Evolutionary conservation across 2,329 filamentous ascomycete genomes (phyloP), one percentile per base, ranked within the genome.

Genomic region (Arthrobotrys pseudoclavata): DNA sequence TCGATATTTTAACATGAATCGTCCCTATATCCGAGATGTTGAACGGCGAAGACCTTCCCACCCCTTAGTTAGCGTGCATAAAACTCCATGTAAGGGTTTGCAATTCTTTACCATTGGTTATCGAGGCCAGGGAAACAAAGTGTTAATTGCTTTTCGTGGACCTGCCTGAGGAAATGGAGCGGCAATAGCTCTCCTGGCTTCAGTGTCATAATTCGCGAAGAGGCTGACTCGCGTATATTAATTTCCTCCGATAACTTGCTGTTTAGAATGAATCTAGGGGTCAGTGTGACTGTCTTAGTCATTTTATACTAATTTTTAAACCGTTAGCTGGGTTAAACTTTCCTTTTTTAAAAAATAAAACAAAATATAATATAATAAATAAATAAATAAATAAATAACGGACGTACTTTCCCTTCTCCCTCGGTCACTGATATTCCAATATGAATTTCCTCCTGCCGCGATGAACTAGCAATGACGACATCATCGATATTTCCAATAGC

Each of bases 11-110:
- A 84, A 99, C 89, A 83, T 99, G 93, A 0, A 93, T 91, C 13
- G 91, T 96, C 20, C 96, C 96, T 50, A 98, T 88, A 82, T 98
- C 96, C 0, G 94, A 94, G 82, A 99, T 97, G 82, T 97, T 97
- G 86, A 99, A 97, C 0, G 96, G 94, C 12, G 96, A 96, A 0
- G 95, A 97, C 81, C 69, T 74, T 50, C 7, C 5, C 34, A 48
- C 5, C 12, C 20, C 10, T 20, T 18, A 26, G 34, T 57, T 22
- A 74, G 52, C 22, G 55, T 26, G 24, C 12, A 24, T 37, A 0
- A 24, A 60, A 18, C 13, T 20, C 7, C 3, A 34, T n/a, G 3
- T 24, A 13, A 5, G 31, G 40, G 3, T 12, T 12, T 45, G 13
- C 29, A 24, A 6, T 22, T 26, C 6, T 9, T 15, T 69, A 79